Conservation (phyloP, 2,329 filamentous ascomycete species). For the Epichloe coenophiala region DNA sequence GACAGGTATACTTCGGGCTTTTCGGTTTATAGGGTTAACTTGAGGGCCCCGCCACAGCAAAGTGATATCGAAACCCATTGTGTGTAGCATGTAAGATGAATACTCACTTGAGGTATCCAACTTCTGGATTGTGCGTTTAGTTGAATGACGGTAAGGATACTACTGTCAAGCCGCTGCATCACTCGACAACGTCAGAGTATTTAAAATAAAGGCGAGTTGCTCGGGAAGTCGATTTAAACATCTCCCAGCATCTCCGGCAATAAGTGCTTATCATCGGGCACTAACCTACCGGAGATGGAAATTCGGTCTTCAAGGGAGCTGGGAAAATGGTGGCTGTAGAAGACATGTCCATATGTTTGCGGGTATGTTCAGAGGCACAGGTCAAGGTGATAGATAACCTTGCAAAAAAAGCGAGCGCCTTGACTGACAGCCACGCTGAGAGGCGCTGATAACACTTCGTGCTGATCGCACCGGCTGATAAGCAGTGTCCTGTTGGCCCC, state of each 20-base stretch:
- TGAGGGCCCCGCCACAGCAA: slow-evolving; percentile 38
- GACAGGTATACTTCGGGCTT: slow-evolving; percentile 66
- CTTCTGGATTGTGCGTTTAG: background rate
- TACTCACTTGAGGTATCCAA: background rate
- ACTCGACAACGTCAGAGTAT: background rate
- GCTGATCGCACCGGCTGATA: background rate
- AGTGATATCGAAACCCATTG: slow-evolving; percentile 17
- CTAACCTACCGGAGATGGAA: background rate
- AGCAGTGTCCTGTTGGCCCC: background rate
- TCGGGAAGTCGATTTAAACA: background rate
- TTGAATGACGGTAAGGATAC: background rate
- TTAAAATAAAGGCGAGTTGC: background rate
- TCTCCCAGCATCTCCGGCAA: slow-evolving; percentile 5
- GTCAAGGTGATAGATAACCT: background rate
- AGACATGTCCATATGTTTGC: background rate
- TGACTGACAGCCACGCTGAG: background rate
- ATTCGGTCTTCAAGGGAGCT: background rate
- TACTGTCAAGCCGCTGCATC: background rate
- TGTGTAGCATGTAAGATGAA: background rate
- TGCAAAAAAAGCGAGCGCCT: background rate
- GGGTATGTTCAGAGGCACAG: background rate
- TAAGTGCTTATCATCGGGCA: background rate
- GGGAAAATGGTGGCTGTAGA: background rate
- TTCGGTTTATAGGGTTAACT: slow-evolving; percentile 72
- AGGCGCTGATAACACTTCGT: background rate